Base-by-base conservation (phyloP, 306 rosid genomes). In the Abrus precatorius region DNA sequence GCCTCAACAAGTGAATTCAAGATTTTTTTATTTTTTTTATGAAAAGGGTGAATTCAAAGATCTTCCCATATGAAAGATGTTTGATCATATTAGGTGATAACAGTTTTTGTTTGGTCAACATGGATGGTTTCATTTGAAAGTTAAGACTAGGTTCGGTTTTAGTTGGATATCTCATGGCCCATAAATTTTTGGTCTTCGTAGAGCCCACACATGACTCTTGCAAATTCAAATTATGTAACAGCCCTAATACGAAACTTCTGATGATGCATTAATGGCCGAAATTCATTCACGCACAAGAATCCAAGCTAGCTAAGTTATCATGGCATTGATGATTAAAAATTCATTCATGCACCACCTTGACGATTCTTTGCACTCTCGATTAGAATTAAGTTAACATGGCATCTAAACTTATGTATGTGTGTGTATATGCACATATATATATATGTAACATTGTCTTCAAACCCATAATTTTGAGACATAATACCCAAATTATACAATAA, bases 151-250 rank as follows among this genome's bases (percentile, higher is more conserved):
- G 57, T 57, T 44, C 3, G 44, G 64, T 9, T 71, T 36, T n/a
- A 71, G 49, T 47, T 69, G 74, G 74, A 48, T 52, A 48, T 36
- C 56, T 74, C 11, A 30, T 43, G 69, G 79, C 44, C 78, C 79
- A 44, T 44, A 43, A 74, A 44, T 44, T 45, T 29, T 28, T 30
- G 78, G 54, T 57, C 43, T 48, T 14, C 47, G 69, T 27, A 73
- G 40, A 74, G 55, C 44, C 78, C 78, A 74, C 67, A 41, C 68
- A 40, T 27, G 28, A 28, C 29, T 33, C 28, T 40, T 56, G 55
- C 36, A 53, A 34, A 11, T 34, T 36, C 34, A 53, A 52, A 34
- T 49, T 34, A 20, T 55, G 53, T 40, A 28, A 73, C 28, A 3
- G 4, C 12, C 68, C 44, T 74, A 57, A 74, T 41, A 74, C 27